Evolutionary conservation across 1,284 basidiomycete genomes (phyloP), one percentile per base, ranked within the genome.

Genomic region (Moesziomyces aphidis): DNA sequence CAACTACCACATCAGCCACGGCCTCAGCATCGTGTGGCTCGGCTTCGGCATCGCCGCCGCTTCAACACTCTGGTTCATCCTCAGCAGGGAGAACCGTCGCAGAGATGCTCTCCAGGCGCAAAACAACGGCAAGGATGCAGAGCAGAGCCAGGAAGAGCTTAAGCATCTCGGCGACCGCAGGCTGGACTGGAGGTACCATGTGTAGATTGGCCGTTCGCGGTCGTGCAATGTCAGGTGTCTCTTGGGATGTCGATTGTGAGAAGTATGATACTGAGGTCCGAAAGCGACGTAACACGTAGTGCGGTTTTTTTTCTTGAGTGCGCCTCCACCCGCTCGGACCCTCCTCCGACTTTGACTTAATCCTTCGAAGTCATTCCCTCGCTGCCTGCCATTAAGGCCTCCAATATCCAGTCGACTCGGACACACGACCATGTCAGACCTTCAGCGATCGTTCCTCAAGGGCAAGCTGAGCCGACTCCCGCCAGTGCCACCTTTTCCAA

Each of bases 1-100:
- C 21, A 88, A 90, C 51, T 86, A 89, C 3, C 88, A 90, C 69
- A 89, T 89, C 22, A 91, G 90, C 66, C 82, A 90, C 26, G 75
- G 87, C 3, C 51, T 81, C 45, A 66, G 76, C 24, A 80, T 81
- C 23, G 65, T 76, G 26, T 81, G 73, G 68, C 61, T 79, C 26
- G 64, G 51, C 3, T 88, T 89, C 61, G 87, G 88, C 0, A 86
- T 88, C 3, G 64, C 86, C 5, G 85, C 89, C 4, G 86, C 89
- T 0, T 70, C 85, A 8, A 86, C 87, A 55, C 85, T 91, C 7
- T 89, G 87, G 86, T 83, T 84, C 31, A 86, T 86, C 83, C 89
- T 91, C 87, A 81, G 80, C 7, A 81, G 86, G 22, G 89, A 89
- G 80, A 91, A 91, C 68, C 78, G 69, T 34, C 85, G 87, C 31